Conservation (phyloP, 2,329 filamentous ascomycete species). For the Cryoendolithus antarcticus region DNA sequence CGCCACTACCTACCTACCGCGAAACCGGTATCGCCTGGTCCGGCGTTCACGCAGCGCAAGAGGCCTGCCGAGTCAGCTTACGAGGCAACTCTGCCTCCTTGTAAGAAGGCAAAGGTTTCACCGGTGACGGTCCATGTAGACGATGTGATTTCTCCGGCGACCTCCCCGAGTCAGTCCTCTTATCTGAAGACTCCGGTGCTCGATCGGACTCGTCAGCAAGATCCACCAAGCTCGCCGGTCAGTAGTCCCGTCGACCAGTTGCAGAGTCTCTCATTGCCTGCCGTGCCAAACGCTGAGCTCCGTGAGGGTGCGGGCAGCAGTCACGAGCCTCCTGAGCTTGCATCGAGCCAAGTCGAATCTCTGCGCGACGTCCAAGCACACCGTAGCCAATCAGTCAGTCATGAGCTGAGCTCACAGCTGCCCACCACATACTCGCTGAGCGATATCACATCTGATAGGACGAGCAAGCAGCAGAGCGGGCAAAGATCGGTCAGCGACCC, state of each 20-base stretch:
- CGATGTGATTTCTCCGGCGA: too few relatives aligned
- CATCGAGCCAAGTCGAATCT: neutral
- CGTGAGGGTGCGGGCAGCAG: too few relatives aligned
- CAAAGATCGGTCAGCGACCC: conserved; percentile 14
- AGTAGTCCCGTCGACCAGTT: neutral
- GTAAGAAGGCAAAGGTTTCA: too few relatives aligned
- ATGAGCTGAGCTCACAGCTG: conserved; percentile 19
- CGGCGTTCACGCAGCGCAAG: too few relatives aligned
- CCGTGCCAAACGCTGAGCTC: too few relatives aligned
- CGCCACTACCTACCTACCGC: neutral
- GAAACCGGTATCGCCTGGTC: neutral
- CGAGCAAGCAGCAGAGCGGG: conserved; percentile 5
- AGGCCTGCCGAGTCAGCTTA: too few relatives aligned
- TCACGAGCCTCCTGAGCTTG: too few relatives aligned
- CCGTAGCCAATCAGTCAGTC: conserved; percentile 4
- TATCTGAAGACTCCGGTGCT: conserved; percentile 12
- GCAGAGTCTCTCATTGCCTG: too few relatives aligned
- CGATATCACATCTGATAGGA: conserved; percentile 13
- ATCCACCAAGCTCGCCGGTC: neutral
- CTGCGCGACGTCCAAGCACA: neutral
- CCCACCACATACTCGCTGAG: conserved; percentile 24
- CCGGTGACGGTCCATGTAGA: neutral
- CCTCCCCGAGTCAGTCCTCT: conserved; percentile 10
- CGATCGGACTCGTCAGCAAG: conserved; percentile 3
- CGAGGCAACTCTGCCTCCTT: too few relatives aligned